Evolutionary conservation across 2,329 filamentous ascomycete genomes (phyloP), one percentile per base, ranked within the genome.

Genomic region (Acrodontium crateriforme): DNA sequence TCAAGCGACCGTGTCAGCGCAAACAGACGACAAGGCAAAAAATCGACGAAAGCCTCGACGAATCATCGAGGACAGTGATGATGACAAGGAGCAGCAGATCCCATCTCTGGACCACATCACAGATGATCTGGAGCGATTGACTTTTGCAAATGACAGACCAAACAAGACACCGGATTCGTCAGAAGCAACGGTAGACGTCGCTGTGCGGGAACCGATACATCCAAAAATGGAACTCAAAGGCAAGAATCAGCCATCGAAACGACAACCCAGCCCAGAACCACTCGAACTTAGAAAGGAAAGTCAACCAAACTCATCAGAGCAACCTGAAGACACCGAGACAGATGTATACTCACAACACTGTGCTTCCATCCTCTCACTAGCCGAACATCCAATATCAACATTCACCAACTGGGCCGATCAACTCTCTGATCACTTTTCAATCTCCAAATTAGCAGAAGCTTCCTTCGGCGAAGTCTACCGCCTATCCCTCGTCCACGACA

Each of bases 381-480:
- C 48, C 6, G 31, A 39, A n/a, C 55, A 37, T 43, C 50, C 33
- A 42, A 41, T 37, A 35, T 41, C 50, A 2, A 34, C 46, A 5
- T 64, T 64, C 32, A 36, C 46, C 3, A 38, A 48, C n/a, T 64
- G 59, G 58, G 50, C 57, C 10, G 38, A 47, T 4, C 45, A 53
- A 25, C 46, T 65, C 8, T 50, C 54, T 9, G 44, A 49, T 5
- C 49, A 58, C 32, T 66, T 67, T 37, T 45, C 59, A 19, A 59
- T 76, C 21, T 55, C 58, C 6, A 78, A 78, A 40, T 65, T 78
- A 18, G 71, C 71, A 6, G 72, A 78, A 47, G 73, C 73, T 2
- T 74, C 71, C 1, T 78, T 73, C 42, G 70, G 69, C 29, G 71
- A 76, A 43, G 72, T 78, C 3, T 76, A 74, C 46, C 67, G 71